Evolutionary conservation across 2,329 filamentous ascomycete species (phyloP).

Genomic region (Pseudocercospora macadamiae): DNA sequence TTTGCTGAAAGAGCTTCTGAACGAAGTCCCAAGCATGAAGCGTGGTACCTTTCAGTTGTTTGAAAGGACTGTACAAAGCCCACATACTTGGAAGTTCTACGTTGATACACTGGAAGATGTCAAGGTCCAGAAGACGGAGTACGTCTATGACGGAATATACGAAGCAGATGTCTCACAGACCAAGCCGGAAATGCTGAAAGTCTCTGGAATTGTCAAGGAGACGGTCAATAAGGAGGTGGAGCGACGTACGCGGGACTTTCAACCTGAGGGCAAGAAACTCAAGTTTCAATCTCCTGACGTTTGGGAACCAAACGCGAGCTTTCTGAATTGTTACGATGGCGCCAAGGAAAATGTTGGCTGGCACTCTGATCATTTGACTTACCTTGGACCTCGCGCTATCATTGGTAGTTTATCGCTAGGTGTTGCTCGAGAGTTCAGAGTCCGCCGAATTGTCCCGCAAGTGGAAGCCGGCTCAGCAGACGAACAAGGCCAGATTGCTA

Average conservation of each 20-base stretch:
- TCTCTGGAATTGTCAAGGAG: constrained; percentile 70
- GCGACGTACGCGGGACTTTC: constrained; percentile 67
- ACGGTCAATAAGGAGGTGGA: constrained; percentile 79
- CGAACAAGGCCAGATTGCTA: constrained; percentile 81
- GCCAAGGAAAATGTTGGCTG: constrained; percentile 83
- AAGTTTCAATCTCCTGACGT: constrained; percentile 71
- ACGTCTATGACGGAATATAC: constrained; percentile 84
- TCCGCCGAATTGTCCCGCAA: constrained; percentile 71
- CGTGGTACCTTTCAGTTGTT: constrained; percentile 81
- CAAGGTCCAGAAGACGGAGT: constrained; percentile 72
- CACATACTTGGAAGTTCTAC: constrained; percentile 83
- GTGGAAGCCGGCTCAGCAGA: constrained; percentile 55
- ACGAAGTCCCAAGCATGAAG: constrained; percentile 71
- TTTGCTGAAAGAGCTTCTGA: constrained; percentile 74
- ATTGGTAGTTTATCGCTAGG: constrained; percentile 91
- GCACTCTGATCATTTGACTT: constrained; percentile 90
- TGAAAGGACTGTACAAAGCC: constrained; percentile 80
- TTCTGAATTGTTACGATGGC: constrained; percentile 92
- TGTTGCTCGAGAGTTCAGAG: constrained; percentile 89
- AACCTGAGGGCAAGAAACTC: constrained; percentile 72
- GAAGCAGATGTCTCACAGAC: constrained; percentile 70
- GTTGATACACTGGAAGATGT: constrained; percentile 74
- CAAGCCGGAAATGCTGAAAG: constrained; percentile 71
- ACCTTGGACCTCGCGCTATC: constrained; percentile 82
- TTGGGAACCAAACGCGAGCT: constrained; percentile 87